These are phyloP conservation scores for Aureobasidium sp. DNA, from an alignment of 2,329 filamentous ascomycete genomes.

Conservation along the genomic window DNA sequence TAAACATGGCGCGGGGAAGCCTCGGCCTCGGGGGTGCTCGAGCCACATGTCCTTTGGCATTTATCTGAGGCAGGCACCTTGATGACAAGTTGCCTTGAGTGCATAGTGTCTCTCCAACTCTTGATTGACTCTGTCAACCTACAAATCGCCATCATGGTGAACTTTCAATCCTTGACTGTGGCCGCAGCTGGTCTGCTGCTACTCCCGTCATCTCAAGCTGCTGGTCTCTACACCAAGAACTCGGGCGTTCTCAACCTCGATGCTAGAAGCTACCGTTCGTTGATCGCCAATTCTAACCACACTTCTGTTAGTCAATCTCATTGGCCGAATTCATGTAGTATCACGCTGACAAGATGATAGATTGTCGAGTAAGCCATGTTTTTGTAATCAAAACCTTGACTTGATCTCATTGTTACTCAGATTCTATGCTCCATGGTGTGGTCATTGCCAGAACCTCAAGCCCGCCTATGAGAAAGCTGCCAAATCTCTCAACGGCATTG, in stretches of 20 bases:
- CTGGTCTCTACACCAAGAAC: constrained; percentile 74
- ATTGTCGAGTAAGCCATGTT: constrained; percentile 33
- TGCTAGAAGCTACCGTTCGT: constrained; percentile 67
- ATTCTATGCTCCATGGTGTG: constrained; percentile 97
- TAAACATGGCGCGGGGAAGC: background rate
- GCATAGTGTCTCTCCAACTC: background rate
- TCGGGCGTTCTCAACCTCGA: constrained; percentile 82
- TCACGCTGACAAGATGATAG: constrained; percentile 19
- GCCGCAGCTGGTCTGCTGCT: constrained; percentile 58
- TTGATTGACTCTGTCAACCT: background rate
- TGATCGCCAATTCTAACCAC: constrained; percentile 85
- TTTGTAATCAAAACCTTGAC: background rate
- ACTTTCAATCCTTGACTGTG: constrained; percentile 34
- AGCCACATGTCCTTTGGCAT: constrained; percentile 1
- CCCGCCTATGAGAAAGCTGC: constrained; percentile 93
- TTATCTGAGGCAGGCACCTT: too few species aligned
- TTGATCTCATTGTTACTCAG: constrained; percentile 21
- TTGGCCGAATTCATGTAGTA: background rate
- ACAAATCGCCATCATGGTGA: constrained; percentile 16
- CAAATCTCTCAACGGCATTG: constrained; percentile 79
- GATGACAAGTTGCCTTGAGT: constrained; percentile 19
- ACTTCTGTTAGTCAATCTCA: constrained; percentile 61
- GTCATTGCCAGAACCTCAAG: constrained; percentile 93
- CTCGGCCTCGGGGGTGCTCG: constrained; percentile 12
- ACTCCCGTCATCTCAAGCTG: constrained; percentile 57